Evolutionary conservation across 768 basidiomycete genomes (phyloP), one percentile per base, ranked within the genome.

Genomic region (Hygrocybe coccinea): DNA sequence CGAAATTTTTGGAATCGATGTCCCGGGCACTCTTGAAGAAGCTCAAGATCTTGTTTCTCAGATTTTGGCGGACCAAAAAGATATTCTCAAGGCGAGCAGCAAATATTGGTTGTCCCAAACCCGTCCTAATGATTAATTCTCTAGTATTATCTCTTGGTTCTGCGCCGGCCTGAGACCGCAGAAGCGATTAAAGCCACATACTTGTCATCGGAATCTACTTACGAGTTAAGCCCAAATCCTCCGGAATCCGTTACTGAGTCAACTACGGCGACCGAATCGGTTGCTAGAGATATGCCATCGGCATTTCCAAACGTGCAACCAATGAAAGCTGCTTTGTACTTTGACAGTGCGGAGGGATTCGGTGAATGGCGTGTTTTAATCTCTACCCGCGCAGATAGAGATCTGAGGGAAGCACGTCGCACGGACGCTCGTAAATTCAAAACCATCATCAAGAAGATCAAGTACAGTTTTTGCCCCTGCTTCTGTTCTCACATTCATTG

Each of bases 381-480:
- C 5, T 78, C 80, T 6, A 75, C 72, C 0, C 69, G 75, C 17
- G 84, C 82, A 0, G 74, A 78, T 50, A 67, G 67, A 14, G 74
- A 81, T 56, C 64, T 87, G 2, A 76, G 80, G 5, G 76, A 80
- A 37, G 61, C 76, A 12, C 75, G 74, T 0, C 72, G 73, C 48
- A 73, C 72, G 22, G 77, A 84, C 56, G 60, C 46, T 15, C 77
- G 77, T 38, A 68, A 68, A 36, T 85, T 84, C 59, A 62, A 60
- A 12, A 82, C 84, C 43, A 76, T 83, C 24, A 61, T 85, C 37
- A 87, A 85, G 69, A 89, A 88, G 64, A 85, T 89, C 63, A 81
- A 75, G 87, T 85, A 48, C 62, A 54, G 22, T 33, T n/a, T 12
- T 11, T 19, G 7, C 22, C 35, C 3, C 2, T 41, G 36, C 12